Base-by-base conservation (phyloP, 106 monocot species). In the Dactylorhiza incarnata region DNA sequence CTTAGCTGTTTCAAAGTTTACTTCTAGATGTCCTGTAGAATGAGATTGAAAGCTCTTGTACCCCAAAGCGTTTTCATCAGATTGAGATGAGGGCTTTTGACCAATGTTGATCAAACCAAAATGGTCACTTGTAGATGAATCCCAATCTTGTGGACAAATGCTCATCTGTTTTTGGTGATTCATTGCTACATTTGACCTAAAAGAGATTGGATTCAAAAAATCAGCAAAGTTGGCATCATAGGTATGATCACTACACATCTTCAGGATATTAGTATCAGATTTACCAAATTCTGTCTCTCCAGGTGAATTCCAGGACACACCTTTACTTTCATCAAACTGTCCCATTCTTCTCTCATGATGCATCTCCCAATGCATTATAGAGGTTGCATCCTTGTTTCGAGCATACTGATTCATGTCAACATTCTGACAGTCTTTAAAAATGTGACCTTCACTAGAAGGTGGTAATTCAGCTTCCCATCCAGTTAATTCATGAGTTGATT, bases 21-120 rank as follows among this genome's bases (percentile, higher is more conserved):
- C 75, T 68, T 80, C 84, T 29, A 84, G 68, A 81, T 79, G 87
- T 49, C 84, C 87, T 75, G 76, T 86, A 14, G 81, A 55, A 48
- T 85, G 87, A 47, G 77, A 82, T 52, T 86, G 88, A 73, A 83
- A 75, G 70, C 78, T 87, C 46, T 68, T 73, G 73, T 81, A 71
- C 37, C 77, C 80, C n/a, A 78, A 71, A 73, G 52, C 6, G 58
- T 81, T 81, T 73, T 56, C 68, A 77, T 66, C 82, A 78, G 78
- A 68, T 48, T 85, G 84, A 76, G 58, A 72, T 0, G 71, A 68
- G 1, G 62, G 66, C 48, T 79, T 81, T 20, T 77, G 79, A 71
- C 56, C 82, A 16, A 73, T 73, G 48, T 75, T 73, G 45, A 83
- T 10, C 24, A 74, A 80, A 83, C 45, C 47, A 53, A 71, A 69